Evolutionary conservation across 1,139 yeast species (phyloP).

Genomic region (Suhomyces panamericanus): DNA sequence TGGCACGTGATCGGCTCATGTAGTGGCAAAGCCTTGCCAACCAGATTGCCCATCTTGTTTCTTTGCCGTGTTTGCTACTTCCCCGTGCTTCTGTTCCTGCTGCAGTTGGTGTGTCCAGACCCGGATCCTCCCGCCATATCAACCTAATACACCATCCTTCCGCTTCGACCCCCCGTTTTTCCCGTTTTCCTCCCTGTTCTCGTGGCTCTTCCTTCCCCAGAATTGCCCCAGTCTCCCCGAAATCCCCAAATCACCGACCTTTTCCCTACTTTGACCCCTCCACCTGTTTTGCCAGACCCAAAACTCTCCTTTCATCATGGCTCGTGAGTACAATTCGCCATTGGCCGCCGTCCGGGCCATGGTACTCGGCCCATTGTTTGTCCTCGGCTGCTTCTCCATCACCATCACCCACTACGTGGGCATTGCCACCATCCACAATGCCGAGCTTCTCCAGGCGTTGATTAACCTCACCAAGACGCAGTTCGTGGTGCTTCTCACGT

Average conservation of each 20-base stretch:
- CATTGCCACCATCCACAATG: conserved; percentile 21
- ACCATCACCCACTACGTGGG: conserved; percentile 46
- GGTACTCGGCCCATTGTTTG: conserved; percentile 34
- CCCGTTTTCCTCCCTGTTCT: background rate
- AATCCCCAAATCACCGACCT: background rate
- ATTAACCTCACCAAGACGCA: conserved; percentile 50
- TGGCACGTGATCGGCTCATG: no score
- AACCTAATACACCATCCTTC: background rate
- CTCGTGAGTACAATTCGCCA: conserved; percentile 13
- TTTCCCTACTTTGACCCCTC: background rate
- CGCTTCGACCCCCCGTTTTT: background rate
- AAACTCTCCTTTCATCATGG: background rate
- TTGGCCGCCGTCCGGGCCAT: conserved; percentile 31
- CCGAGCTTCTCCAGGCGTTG: conserved; percentile 34
- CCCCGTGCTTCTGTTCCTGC: background rate
- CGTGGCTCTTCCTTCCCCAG: background rate
- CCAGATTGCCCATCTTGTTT: no score
- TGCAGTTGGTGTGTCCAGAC: background rate
- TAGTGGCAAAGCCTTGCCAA: no score
- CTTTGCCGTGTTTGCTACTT: no score
- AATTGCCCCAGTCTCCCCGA: no score
- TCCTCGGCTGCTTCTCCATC: conserved; percentile 48
- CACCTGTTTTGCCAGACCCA: background rate
- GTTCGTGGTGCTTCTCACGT: conserved; percentile 49
- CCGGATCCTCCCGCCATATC: background rate